A percentile compares a stretch with the other conserved stretches of the same genome.
phyloP scores from a whole-genome alignment of 2,329 filamentous ascomycete genomes.

The Chrysoporthe deuterocubensis region DNA sequence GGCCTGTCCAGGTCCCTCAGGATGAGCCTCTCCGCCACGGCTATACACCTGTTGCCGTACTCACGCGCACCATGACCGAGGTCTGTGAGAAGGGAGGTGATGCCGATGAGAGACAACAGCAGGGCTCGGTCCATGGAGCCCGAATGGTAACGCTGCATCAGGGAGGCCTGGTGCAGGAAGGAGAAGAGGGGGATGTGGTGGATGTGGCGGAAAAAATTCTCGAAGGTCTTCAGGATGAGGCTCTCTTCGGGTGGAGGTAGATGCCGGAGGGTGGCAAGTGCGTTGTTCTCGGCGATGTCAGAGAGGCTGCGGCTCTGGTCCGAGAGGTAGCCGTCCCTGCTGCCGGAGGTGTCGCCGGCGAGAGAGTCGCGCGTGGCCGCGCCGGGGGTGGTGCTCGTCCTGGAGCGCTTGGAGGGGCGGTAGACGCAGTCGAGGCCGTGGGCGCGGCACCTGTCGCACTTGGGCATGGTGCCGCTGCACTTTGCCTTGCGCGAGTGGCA shows the following conservation, averaged over 20 bases:
- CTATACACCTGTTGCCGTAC: slow-evolving; percentile 58
- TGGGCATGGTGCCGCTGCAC: slow-evolving; percentile 61
- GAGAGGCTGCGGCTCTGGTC: slow-evolving; percentile 38
- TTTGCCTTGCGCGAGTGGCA: slow-evolving; percentile 63
- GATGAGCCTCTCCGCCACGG: slow-evolving; percentile 58
- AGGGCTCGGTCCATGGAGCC: slow-evolving; percentile 60
- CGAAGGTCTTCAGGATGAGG: slow-evolving; percentile 56
- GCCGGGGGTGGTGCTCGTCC: slow-evolving; percentile 30
- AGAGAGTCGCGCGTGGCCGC: slow-evolving; percentile 34
- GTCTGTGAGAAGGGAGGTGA: slow-evolving; percentile 60
- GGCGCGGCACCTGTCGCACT: slow-evolving; percentile 55
- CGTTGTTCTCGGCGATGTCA: slow-evolving; percentile 33
- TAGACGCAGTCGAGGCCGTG: slow-evolving; percentile 62
- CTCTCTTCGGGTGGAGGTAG: slow-evolving; percentile 46
- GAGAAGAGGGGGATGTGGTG: slow-evolving; percentile 64
- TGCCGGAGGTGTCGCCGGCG: slow-evolving; percentile 35
- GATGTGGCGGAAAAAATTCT: slow-evolving; percentile 61
- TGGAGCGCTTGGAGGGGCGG: slow-evolving; percentile 50
- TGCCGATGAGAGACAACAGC: slow-evolving; percentile 58
- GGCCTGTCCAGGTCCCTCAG: slow-evolving; percentile 58
- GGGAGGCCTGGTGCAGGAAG: slow-evolving; percentile 61
- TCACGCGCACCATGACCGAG: slow-evolving; percentile 56
- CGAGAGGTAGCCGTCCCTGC: slow-evolving; percentile 38
- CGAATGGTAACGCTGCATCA: slow-evolving; percentile 62
- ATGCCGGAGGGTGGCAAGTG: slow-evolving; percentile 29